Evolutionary conservation across 805 yeast species (phyloP).

Genomic region (Candida anglica): DNA sequence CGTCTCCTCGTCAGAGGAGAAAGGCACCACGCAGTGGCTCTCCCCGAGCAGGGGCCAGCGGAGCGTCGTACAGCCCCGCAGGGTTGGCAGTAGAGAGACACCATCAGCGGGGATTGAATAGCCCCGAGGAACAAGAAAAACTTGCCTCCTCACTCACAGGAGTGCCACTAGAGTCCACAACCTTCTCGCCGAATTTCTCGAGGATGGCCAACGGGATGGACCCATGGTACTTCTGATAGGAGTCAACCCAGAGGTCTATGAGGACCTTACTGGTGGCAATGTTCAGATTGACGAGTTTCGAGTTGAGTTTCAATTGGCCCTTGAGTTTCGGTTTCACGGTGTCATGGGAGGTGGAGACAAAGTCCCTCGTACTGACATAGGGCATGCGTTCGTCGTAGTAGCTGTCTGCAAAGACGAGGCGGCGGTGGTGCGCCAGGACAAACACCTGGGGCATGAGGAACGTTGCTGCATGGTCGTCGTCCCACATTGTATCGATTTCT

Average conservation of each 20-base stretch:
- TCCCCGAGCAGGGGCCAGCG: no score
- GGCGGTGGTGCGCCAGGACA: slow-evolving; percentile 8
- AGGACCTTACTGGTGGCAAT: slow-evolving; percentile 15
- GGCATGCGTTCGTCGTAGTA: slow-evolving; percentile 14
- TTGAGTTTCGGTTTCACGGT: slow-evolving; percentile 13
- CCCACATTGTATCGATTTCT: no score
- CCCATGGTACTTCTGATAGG: slow-evolving; percentile 7
- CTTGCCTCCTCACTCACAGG: no score
- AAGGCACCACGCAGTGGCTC: no score
- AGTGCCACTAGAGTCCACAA: no score
- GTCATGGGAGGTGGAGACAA: slow-evolving; percentile 10
- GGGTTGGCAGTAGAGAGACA: no score
- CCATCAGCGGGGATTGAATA: no score
- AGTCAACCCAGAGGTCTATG: slow-evolving; percentile 16
- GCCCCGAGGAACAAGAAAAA: no score
- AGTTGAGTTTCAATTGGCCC: slow-evolving; percentile 11
- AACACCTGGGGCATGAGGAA: slow-evolving; percentile 20
- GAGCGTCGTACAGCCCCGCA: no score
- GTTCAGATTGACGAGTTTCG: slow-evolving; percentile 7
- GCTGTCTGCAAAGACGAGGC: slow-evolving; percentile 15
- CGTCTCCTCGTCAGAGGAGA: no score
- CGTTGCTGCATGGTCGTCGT: background rate
- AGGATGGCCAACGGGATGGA: slow-evolving; percentile 5
- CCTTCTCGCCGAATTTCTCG: no score
- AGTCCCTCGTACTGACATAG: slow-evolving; percentile 9